phyloP scores from a whole-genome alignment of 768 basidiomycete species.

The Russula earlei region DNA sequence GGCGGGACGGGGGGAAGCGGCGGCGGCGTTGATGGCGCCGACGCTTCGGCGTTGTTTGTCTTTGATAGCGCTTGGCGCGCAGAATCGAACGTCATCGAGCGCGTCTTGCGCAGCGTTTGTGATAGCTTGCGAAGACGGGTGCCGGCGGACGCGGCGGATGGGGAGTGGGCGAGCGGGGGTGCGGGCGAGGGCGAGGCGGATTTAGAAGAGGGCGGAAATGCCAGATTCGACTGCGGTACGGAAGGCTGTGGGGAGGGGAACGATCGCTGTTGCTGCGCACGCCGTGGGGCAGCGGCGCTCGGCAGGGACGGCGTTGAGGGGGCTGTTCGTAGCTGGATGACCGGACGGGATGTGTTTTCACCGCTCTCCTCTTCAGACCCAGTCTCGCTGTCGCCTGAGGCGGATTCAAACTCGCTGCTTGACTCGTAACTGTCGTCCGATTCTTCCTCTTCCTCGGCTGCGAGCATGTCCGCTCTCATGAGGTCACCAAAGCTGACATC shows the following conservation, averaged over 20 bases:
- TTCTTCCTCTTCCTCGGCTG: slow-evolving; percentile 53
- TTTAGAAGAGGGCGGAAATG: background rate
- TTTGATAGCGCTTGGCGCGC: background rate
- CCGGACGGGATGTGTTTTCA: slow-evolving; percentile 2
- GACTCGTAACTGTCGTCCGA: slow-evolving; percentile 39
- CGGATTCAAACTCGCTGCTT: slow-evolving; percentile 28
- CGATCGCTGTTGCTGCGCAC: too few relatives aligned
- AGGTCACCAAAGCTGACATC: slow-evolving; percentile 79
- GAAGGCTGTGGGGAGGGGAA: slow-evolving; percentile 1
- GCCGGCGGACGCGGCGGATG: slow-evolving; percentile 5
- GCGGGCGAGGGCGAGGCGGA: slow-evolving; percentile 7
- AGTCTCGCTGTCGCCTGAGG: slow-evolving; percentile 31
- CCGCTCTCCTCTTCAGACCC: slow-evolving; percentile 12
- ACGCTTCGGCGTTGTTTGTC: slow-evolving; percentile 26
- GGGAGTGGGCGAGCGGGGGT: slow-evolving; percentile 13
- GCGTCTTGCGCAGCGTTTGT: slow-evolving; percentile 36
- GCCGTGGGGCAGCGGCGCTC: background rate
- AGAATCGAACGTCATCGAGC: slow-evolving; percentile 34
- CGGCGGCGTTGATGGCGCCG: too few relatives aligned
- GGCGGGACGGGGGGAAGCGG: slow-evolving; percentile 26
- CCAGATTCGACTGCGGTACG: too few relatives aligned
- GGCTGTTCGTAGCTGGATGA: background rate
- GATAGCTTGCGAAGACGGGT: slow-evolving; percentile 16
- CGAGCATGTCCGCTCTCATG: slow-evolving; percentile 67
- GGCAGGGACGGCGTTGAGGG: background rate